These are phyloP conservation scores for Rhynchospora breviuscula DNA, from an alignment of 176 grass and related monocot genomes.

Conservation along the genomic window DNA sequence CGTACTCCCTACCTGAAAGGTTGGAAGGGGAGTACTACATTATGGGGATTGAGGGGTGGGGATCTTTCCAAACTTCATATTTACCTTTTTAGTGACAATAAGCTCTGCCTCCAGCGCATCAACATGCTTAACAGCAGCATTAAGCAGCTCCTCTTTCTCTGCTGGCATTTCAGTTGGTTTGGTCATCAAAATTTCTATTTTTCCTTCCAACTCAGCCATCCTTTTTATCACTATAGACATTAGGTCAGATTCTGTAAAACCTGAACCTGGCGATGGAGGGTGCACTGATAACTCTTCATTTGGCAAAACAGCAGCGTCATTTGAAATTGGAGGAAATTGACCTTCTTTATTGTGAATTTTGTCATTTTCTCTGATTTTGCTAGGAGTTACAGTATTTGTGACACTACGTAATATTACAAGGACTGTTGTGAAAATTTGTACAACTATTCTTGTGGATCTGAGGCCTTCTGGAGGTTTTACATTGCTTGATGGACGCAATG, in stretches of 20 bases:
- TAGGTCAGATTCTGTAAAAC: conserved; percentile 33
- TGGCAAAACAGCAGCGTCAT: neutral
- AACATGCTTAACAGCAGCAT: conserved; percentile 50
- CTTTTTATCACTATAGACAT: conserved; percentile 44
- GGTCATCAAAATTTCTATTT: conserved; percentile 41
- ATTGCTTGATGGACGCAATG: conserved; percentile 2
- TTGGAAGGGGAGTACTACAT: neutral
- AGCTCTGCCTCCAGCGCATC: conserved; percentile 71
- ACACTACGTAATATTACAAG: conserved; percentile 25
- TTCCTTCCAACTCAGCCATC: conserved; percentile 49
- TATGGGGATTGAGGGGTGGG: too few species aligned
- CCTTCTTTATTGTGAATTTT: conserved; percentile 5
- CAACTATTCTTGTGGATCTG: conserved; percentile 26
- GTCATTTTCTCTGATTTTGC: neutral
- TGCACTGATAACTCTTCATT: conserved; percentile 36
- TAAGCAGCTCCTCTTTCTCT: conserved; percentile 70
- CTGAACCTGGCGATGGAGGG: conserved; percentile 47
- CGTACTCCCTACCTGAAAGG: neutral
- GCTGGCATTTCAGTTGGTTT: conserved; percentile 63
- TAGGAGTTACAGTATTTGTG: conserved; percentile 19
- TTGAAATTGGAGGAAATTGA: neutral
- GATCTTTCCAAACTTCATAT: too few species aligned
- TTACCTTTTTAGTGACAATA: conserved; percentile 67
- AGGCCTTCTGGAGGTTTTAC: conserved; percentile 25
- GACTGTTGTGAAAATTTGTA: conserved; percentile 28